phyloP scores from a whole-genome alignment of 2,329 filamentous ascomycete species.

The Aspergillus latus region DNA sequence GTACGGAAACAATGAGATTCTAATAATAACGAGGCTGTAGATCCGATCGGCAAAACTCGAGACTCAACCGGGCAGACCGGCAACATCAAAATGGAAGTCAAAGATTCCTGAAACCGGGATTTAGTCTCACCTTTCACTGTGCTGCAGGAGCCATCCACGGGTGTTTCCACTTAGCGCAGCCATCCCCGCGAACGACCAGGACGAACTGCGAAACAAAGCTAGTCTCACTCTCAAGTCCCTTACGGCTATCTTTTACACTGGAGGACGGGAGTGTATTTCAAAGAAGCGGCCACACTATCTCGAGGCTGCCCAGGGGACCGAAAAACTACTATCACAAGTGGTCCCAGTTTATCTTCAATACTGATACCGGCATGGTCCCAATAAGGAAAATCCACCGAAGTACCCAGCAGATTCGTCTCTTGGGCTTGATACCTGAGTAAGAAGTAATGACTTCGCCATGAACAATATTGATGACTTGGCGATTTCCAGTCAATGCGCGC shows the following conservation, averaged over 20 bases:
- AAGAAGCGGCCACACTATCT: background rate
- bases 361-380: background rate
- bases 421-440: background rate
- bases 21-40: conserved; percentile 13
- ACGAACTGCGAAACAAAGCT: conserved; percentile 6
- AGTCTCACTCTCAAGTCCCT: background rate
- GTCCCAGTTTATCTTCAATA: background rate
- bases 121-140: background rate
- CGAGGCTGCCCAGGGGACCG: background rate
- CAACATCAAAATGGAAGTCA: conserved; percentile 1
- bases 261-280: background rate
- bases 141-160: conserved; percentile 14
- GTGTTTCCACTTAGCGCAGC: conserved; percentile 13
- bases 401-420: background rate
- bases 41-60: conserved; percentile 20
- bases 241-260: background rate
- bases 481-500: background rate
- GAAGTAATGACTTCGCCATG: conserved; percentile 1
- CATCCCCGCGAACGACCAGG: conserved; percentile 20
- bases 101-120: conserved; percentile 2
- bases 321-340: background rate
- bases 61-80: conserved; percentile 10
- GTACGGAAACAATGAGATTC: background rate
- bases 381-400: background rate
- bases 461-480: background rate